Evolutionary conservation across 805 yeast species (phyloP).

Genomic region (Monosporozyma servazzii): DNA sequence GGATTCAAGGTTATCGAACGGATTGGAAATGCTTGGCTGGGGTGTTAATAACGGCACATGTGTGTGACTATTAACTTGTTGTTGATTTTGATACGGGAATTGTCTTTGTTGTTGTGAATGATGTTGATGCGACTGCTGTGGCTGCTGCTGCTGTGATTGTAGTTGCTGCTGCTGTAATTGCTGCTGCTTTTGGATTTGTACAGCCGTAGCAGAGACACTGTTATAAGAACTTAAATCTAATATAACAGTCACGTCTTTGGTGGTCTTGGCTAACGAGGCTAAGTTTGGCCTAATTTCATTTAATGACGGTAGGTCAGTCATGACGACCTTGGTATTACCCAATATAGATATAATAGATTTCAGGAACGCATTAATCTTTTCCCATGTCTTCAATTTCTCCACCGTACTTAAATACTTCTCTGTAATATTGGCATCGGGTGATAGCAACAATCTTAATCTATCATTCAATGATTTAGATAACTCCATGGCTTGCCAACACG

Average conservation of each 20-base stretch:
- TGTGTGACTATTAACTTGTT: conserved; percentile 10
- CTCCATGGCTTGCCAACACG: conserved; percentile 77
- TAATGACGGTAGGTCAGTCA: conserved; percentile 71
- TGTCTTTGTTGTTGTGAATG: conserved; percentile 12
- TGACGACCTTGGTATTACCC: conserved; percentile 72
- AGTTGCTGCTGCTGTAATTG: conserved; percentile 8
- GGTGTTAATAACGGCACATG: conserved; percentile 18
- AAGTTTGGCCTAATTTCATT: conserved; percentile 73
- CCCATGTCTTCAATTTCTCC: conserved; percentile 67
- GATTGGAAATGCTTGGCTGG: conserved; percentile 12
- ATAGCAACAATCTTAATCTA: conserved; percentile 42
- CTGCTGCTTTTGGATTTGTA: conserved; percentile 13
- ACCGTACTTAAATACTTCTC: conserved; percentile 35
- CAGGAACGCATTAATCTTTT: conserved; percentile 71
- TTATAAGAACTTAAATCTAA: conserved; percentile 57
- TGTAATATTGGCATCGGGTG: conserved; percentile 11
- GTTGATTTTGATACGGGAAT: conserved; percentile 9
- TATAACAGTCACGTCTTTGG: conserved; percentile 85
- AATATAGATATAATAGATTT: conserved; percentile 77
- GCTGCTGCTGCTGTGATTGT: conserved; percentile 8
- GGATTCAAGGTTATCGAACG: conserved; percentile 11
- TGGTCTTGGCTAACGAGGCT: conserved; percentile 74
- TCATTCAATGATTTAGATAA: conserved; percentile 56
- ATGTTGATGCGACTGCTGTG: conserved; percentile 12
- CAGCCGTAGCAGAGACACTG: conserved; percentile 18